phyloP scores from a whole-genome alignment of 306 rosid genomes.

The Prunus fruticosa region DNA sequence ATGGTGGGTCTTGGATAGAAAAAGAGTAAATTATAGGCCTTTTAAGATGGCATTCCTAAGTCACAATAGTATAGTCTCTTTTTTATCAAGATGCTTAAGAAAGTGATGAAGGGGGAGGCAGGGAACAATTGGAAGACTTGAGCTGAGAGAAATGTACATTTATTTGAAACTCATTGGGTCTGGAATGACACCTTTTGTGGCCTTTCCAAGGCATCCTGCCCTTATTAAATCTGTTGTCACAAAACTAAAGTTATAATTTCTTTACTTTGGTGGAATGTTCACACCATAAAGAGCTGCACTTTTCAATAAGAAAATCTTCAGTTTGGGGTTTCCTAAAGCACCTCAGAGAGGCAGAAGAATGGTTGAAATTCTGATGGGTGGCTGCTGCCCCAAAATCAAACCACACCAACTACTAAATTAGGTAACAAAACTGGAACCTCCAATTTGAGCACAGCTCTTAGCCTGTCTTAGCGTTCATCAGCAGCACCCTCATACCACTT shows the following conservation, averaged over 20 bases:
- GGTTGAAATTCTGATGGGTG: not conserved
- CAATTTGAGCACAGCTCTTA: not conserved
- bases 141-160: constrained; percentile 25
- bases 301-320: not conserved
- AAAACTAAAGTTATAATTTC: constrained; percentile 13
- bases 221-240: not conserved
- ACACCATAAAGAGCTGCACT: constrained; percentile 11
- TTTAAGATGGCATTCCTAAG: constrained; percentile 31
- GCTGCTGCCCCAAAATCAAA: not conserved
- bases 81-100: constrained; percentile 25
- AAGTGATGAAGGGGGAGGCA: constrained; percentile 14
- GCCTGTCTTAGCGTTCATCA: too few relatives aligned
- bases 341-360: not conserved
- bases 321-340: not conserved
- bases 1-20: constrained; percentile 17
- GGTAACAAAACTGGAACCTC: not conserved
- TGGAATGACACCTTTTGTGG: constrained; percentile 12
- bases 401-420: not conserved
- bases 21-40: constrained; percentile 27
- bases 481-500: too few relatives aligned
- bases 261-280: constrained; percentile 22
- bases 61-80: constrained; percentile 13
- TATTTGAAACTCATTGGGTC: constrained; percentile 4
- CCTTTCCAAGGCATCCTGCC: constrained; percentile 1
- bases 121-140: constrained; percentile 31